Evolutionary conservation across 495 filamentous ascomycete genomes (phyloP).

Genomic region (Hypoxylon trugodes): DNA sequence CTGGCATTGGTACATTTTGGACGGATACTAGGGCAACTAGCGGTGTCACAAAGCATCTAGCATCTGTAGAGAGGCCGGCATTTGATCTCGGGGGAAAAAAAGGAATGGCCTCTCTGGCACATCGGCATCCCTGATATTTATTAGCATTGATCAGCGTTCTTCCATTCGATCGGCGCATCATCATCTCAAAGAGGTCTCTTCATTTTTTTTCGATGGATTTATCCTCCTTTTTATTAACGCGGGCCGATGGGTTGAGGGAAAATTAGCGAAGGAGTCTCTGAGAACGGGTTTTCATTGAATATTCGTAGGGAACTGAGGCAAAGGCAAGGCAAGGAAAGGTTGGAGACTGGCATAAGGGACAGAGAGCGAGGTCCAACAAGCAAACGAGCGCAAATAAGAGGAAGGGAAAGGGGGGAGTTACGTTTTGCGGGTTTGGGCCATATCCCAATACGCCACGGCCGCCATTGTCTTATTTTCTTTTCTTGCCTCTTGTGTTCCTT

Average conservation of each 20-base stretch:
- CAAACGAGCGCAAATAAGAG: constrained; percentile 3
- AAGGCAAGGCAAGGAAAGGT: no score
- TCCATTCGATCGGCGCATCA: constrained; percentile 36
- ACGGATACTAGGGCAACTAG: constrained; percentile 34
- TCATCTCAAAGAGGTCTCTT: constrained; percentile 22
- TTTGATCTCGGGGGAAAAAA: constrained; percentile 27
- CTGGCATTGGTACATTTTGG: constrained; percentile 39
- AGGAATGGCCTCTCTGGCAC: constrained; percentile 21
- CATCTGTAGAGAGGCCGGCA: constrained; percentile 35
- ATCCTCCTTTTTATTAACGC: no score
- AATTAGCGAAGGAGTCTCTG: constrained; percentile 40
- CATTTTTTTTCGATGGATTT: constrained; percentile 21
- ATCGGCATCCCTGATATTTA: constrained; percentile 40
- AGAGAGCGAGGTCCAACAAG: constrained; percentile 12
- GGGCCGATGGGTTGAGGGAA: constrained; percentile 21
- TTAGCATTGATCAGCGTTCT: constrained; percentile 43
- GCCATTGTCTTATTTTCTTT: constrained; percentile 6
- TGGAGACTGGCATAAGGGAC: constrained; percentile 20
- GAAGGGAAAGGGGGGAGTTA: not conserved
- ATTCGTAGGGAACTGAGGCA: constrained; percentile 5
- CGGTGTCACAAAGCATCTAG: constrained; percentile 37
- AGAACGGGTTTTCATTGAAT: constrained; percentile 28
- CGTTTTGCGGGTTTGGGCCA: constrained; percentile 17
- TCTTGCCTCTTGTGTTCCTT: constrained; percentile 1
- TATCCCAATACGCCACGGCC: constrained; percentile 19